Base-by-base conservation (phyloP, 345 rosid species). In the Jatropha curcas region DNA sequence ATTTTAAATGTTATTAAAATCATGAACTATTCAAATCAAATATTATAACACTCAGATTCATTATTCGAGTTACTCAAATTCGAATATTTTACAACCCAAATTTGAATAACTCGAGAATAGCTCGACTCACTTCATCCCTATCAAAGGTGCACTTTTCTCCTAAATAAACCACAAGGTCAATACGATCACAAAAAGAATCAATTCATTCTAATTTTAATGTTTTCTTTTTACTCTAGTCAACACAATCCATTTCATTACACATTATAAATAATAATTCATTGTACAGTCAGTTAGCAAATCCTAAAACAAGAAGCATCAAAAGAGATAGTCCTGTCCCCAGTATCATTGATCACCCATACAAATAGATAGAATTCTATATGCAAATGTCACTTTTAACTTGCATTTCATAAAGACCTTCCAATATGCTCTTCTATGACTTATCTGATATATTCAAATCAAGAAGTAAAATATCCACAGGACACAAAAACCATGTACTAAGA, bases 121-220 rank as follows among this genome's bases (percentile, higher is more conserved):
- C n/a, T n/a, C n/a, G n/a, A n/a, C n/a, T n/a, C n/a, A n/a, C n/a
- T n/a, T n/a, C n/a, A n/a, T n/a, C n/a, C n/a, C n/a, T n/a, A n/a
- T 17, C 43, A 19, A 22, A 55, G 22, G 20, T 8, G 22, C 2
- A 16, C 50, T 70, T 13, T 43, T 27, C 3, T 7, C 63, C 51
- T 35, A 6, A 67, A 69, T 69, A 35, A 46, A 22, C 34, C 60
- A 24, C 33, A 33, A 19, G 75, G 60, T 61, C 75, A 34, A 71
- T 14, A 11, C 8, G 27, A 62, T 31, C 25, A 50, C 46, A 30
- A 0, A 19, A 20, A 73, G 62, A 73, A 51, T 64, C 76, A 53
- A 11, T 64, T 20, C 53, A 1, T 46, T 34, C 67, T 60, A 31
- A 4, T 22, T 46, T 51, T 61, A 34, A 50, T 7, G 27, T 28